These are phyloP conservation scores for Pseudozyma thailandica DNA, from an alignment of 1,284 basidiomycete genomes.

Conservation along the genomic window DNA sequence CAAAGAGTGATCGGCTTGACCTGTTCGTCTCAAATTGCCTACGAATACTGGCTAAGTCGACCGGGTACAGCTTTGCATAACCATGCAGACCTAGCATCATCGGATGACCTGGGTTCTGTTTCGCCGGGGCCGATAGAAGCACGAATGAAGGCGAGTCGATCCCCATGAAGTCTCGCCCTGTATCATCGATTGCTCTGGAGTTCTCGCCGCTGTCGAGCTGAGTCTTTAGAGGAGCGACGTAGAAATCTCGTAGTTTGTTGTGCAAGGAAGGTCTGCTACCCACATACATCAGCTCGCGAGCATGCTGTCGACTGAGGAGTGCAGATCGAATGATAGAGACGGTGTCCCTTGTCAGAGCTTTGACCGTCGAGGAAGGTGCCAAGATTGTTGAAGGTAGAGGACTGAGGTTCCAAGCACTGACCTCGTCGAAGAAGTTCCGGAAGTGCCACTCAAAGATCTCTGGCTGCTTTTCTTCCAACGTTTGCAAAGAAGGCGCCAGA, in stretches of 20 bases:
- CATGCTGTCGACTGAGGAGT: neutral
- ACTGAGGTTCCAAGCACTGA: neutral
- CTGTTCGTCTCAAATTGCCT: neutral
- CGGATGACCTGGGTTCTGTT: neutral
- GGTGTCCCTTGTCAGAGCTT: neutral
- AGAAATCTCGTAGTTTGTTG: neutral
- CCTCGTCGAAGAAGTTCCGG: neutral
- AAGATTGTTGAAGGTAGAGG: neutral
- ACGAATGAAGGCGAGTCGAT: neutral
- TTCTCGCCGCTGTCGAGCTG: neutral
- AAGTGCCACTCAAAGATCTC: neutral
- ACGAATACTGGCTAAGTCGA: neutral
- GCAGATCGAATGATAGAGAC: neutral
- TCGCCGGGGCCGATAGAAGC: neutral
- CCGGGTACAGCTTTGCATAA: neutral
- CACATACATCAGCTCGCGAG: neutral
- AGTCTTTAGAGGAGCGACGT: neutral
- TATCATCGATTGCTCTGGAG: neutral
- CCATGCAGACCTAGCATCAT: constrained; percentile 4
- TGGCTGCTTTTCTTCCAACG: neutral
- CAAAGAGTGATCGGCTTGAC: neutral
- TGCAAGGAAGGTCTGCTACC: neutral
- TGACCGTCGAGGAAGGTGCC: neutral
- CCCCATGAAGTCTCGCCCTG: neutral
- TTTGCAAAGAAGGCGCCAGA: no score